Percentiles rank a stretch among this genome's conserved stretches.
Conservation (phyloP, 805 yeast genomes). For the Wickerhamiella brachini region DNA sequence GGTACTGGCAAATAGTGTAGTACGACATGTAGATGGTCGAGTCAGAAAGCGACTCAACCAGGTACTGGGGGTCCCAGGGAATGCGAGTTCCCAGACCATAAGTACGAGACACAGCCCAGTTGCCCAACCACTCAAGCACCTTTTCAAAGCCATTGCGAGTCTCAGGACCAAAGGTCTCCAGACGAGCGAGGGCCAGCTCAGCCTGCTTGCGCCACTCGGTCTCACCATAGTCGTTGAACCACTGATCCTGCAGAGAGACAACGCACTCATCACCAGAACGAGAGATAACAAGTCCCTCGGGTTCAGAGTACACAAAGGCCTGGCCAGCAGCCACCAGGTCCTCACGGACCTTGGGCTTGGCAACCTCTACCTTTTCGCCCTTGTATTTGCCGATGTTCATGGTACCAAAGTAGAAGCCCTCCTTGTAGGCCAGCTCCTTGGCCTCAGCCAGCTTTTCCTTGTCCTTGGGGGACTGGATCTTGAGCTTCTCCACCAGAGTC, state of each 20-base stretch:
- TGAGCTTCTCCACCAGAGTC: conserved; percentile 65
- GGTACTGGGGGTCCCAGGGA: conserved; percentile 92
- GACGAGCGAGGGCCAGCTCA: conserved; percentile 54
- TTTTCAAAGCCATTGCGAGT: conserved; percentile 86
- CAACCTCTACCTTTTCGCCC: conserved; percentile 83
- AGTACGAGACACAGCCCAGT: conserved; percentile 97
- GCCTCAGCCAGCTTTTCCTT: conserved; percentile 75
- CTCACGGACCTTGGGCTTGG: conserved; percentile 74
- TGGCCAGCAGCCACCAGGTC: conserved; percentile 65
- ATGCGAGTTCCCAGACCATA: conserved; percentile 89
- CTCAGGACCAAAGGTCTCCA: conserved; percentile 73
- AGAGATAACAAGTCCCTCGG: conserved; percentile 78
- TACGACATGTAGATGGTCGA: conserved; percentile 92
- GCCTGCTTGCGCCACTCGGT: conserved; percentile 74
- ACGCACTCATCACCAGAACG: conserved; percentile 96
- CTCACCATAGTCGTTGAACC: conserved; percentile 98
- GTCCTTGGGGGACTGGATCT: conserved; percentile 93
- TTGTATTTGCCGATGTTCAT: conserved; percentile 68
- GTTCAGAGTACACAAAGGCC: conserved; percentile 88
- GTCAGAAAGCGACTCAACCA: conserved; percentile 90
- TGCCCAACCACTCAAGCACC: conserved; percentile 88
- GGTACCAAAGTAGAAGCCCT: conserved; percentile 84
- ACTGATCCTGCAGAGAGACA: conserved; percentile 94
- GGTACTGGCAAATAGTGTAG: conserved; percentile 76
- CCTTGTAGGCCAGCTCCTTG: conserved; percentile 89